Percentiles rank a stretch among this genome's conserved stretches.
phyloP scores from a whole-genome alignment of 2,329 filamentous ascomycete genomes.

The Fusarium sp. region DNA sequence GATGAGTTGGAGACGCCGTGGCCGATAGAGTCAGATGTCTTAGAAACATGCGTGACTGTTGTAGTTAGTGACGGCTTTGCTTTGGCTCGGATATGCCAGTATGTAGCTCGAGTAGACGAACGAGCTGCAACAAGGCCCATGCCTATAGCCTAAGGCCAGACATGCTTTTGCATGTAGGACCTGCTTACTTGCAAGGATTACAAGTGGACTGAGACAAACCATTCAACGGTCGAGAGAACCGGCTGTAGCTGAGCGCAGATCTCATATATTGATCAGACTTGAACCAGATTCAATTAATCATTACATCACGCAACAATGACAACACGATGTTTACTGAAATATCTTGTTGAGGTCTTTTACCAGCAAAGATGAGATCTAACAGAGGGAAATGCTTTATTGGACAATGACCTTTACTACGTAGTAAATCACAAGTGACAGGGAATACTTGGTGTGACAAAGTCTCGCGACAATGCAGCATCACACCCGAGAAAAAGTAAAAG shows the following conservation, averaged over 20 bases:
- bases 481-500: neutral
- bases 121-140: neutral
- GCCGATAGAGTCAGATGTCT: neutral
- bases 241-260: neutral
- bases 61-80: neutral
- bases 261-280: neutral
- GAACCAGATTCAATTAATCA: neutral
- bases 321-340: neutral
- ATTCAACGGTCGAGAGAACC: neutral
- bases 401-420: constrained; percentile 10
- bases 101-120: neutral
- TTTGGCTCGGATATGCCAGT: neutral
- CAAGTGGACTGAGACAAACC: constrained; percentile 4
- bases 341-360: constrained; percentile 12
- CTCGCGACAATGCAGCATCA: constrained; percentile 27
- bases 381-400: neutral
- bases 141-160: neutral
- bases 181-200: constrained; percentile 15
- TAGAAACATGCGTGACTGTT: neutral
- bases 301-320: neutral
- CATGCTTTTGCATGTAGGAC: neutral
- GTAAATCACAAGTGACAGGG: neutral
- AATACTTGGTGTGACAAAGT: constrained; percentile 28
- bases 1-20: neutral
- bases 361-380: constrained; percentile 6